These are phyloP conservation scores for Fusarium heterosporum DNA, from an alignment of 2,329 filamentous ascomycete species.

Conservation along the genomic window DNA sequence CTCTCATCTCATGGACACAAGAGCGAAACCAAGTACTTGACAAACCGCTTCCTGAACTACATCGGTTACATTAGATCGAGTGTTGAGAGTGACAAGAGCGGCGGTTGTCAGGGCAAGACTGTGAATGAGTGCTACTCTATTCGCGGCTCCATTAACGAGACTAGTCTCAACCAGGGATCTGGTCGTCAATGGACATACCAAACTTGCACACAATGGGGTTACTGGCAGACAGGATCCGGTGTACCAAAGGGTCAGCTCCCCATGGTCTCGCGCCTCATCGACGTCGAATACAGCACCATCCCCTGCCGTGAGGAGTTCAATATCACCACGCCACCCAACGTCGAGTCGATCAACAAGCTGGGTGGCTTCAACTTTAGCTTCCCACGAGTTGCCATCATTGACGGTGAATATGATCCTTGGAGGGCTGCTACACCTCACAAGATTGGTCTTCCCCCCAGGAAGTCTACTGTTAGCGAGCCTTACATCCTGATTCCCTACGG, in stretches of 20 bases:
- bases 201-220: constrained; percentile 78
- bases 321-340: constrained; percentile 71
- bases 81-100: constrained; percentile 46
- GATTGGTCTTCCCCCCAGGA: constrained; percentile 66
- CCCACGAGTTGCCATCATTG: constrained; percentile 79
- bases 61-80: constrained; percentile 57
- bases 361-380: constrained; percentile 80
- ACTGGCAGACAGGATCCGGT: constrained; percentile 77
- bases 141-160: constrained; percentile 40
- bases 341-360: constrained; percentile 78
- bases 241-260: constrained; percentile 73
- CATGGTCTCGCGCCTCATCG: constrained; percentile 76
- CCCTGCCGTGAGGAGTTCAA: constrained; percentile 78
- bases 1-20: constrained; percentile 57
- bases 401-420: constrained; percentile 86
- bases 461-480: constrained; percentile 73
- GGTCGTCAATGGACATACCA: constrained; percentile 64
- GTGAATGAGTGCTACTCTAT: constrained; percentile 50
- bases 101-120: constrained; percentile 42
- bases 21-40: constrained; percentile 53
- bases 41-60: constrained; percentile 63
- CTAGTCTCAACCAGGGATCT: constrained; percentile 35
- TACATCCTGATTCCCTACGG: constrained; percentile 79
- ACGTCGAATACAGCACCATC: constrained; percentile 70
- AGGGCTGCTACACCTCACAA: constrained; percentile 78